Conservation (phyloP, 2,329 filamentous ascomycete genomes). For the Beauveria sp. region DNA sequence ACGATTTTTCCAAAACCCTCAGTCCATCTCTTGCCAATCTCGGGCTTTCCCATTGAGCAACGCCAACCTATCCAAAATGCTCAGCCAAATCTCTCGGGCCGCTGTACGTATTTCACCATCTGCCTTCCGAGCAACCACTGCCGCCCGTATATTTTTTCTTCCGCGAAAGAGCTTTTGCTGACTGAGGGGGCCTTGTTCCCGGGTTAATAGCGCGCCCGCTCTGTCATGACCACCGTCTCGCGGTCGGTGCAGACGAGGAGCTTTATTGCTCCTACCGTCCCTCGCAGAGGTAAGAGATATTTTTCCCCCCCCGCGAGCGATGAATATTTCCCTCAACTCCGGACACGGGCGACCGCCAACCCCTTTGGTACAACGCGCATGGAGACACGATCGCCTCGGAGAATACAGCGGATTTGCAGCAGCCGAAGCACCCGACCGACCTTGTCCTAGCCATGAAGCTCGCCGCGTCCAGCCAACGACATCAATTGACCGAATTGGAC, state of each 20-base stretch:
- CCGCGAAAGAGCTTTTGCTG: constrained; percentile 10
- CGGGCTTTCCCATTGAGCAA: constrained; percentile 40
- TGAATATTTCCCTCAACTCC: constrained; percentile 2
- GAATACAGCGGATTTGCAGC: constrained; percentile 4
- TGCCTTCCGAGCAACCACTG: neutral
- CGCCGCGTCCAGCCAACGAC: neutral
- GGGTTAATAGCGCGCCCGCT: constrained; percentile 41
- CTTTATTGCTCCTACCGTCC: constrained; percentile 54
- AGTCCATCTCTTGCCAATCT: constrained; percentile 25
- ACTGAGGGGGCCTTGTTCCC: constrained; percentile 21
- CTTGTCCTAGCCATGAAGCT: neutral
- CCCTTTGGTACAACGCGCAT: neutral
- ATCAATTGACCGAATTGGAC: neutral
- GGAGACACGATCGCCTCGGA: constrained; percentile 3
- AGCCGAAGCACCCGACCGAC: neutral
- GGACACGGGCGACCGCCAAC: neutral
- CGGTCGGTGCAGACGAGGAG: constrained; percentile 44
- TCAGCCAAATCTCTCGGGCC: constrained; percentile 47
- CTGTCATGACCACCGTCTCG: constrained; percentile 41
- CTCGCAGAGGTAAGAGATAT: constrained; percentile 49
- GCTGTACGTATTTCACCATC: constrained; percentile 39
- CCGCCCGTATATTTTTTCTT: neutral
- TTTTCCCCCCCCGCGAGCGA: neutral
- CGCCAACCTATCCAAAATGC: constrained; percentile 43
- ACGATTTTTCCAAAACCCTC: constrained; percentile 41